Evolutionary conservation across 164 flowering plant genomes (phyloP).

Genomic region (Houttuynia cordata): DNA sequence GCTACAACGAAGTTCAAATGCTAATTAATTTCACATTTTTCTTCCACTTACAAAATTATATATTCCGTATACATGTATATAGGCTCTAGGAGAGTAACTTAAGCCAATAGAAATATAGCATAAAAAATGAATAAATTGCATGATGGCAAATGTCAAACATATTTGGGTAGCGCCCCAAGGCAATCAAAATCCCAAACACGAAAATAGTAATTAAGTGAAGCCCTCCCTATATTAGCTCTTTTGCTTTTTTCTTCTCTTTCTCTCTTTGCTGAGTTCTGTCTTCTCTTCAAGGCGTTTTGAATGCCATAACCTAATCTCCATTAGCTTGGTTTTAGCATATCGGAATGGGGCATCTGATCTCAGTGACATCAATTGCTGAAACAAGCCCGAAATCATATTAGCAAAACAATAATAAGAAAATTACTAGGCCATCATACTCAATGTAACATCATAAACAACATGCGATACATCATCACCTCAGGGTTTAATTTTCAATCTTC

Average conservation of each 20-base stretch:
- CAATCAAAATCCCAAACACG: too few species aligned
- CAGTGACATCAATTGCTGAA: slow-evolving; percentile 79
- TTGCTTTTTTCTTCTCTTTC: slow-evolving; percentile 49
- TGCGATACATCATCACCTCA: too few species aligned
- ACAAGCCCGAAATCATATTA: neutral
- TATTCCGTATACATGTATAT: too few species aligned
- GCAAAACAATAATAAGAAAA: neutral
- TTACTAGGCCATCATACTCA: neutral
- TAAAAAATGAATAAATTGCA: too few species aligned
- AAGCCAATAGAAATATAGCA: too few species aligned
- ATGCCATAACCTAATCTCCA: slow-evolving; percentile 51
- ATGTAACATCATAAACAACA: neutral
- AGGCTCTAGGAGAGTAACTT: too few species aligned
- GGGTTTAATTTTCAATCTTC: too few species aligned
- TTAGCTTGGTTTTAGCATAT: slow-evolving; percentile 69
- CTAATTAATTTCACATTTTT: too few species aligned
- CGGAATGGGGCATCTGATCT: slow-evolving; percentile 76
- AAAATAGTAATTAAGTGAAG: neutral
- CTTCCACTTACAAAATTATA: too few species aligned
- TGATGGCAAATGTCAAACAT: too few species aligned
- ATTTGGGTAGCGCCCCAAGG: too few species aligned
- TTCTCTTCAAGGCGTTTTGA: slow-evolving; percentile 46
- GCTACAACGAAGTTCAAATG: too few species aligned
- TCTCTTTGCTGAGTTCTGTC: slow-evolving; percentile 30
- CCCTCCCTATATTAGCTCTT: slow-evolving; percentile 28